Conservation (phyloP, 2,329 filamentous ascomycete genomes). For the Hypoxylon sp. region DNA sequence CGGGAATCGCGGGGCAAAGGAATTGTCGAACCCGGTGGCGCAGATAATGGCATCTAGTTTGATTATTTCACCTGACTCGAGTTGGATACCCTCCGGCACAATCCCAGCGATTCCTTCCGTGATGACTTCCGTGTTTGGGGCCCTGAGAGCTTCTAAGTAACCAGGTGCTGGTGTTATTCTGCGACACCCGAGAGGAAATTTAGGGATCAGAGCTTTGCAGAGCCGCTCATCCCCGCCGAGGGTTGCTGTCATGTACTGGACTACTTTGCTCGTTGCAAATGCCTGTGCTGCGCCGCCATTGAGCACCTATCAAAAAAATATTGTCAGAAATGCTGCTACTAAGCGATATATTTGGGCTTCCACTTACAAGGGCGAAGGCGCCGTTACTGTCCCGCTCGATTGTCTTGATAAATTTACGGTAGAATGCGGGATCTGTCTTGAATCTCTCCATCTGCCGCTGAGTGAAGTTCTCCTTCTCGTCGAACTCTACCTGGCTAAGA, state of each 20-base stretch:
- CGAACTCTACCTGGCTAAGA: slow-evolving; percentile 57
- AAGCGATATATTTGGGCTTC: not conserved
- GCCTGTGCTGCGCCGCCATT: slow-evolving; percentile 58
- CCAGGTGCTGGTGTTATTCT: slow-evolving; percentile 65
- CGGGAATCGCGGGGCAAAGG: slow-evolving; percentile 66
- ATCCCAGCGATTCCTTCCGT: slow-evolving; percentile 61
- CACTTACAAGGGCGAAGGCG: slow-evolving; percentile 58
- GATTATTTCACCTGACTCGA: slow-evolving; percentile 62
- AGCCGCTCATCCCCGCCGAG: slow-evolving; percentile 64
- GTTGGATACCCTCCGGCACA: slow-evolving; percentile 62
- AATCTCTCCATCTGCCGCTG: slow-evolving; percentile 62
- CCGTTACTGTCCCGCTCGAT: slow-evolving; percentile 62
- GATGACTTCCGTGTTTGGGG: slow-evolving; percentile 63
- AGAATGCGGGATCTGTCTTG: slow-evolving; percentile 60
- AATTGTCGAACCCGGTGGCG: slow-evolving; percentile 69
- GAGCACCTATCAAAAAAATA: slow-evolving; percentile 51
- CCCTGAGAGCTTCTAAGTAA: slow-evolving; percentile 62
- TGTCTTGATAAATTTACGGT: slow-evolving; percentile 61
- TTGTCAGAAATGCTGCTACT: slow-evolving; percentile 26
- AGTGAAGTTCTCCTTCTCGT: slow-evolving; percentile 59
- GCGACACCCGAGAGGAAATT: slow-evolving; percentile 62
- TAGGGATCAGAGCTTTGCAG: slow-evolving; percentile 64
- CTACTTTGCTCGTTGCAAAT: slow-evolving; percentile 58
- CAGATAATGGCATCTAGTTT: slow-evolving; percentile 69
- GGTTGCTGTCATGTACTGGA: slow-evolving; percentile 62